Base-by-base conservation (phyloP, 371 early-diverging fungal species). In the Caulochytrium protostelioides region DNA sequence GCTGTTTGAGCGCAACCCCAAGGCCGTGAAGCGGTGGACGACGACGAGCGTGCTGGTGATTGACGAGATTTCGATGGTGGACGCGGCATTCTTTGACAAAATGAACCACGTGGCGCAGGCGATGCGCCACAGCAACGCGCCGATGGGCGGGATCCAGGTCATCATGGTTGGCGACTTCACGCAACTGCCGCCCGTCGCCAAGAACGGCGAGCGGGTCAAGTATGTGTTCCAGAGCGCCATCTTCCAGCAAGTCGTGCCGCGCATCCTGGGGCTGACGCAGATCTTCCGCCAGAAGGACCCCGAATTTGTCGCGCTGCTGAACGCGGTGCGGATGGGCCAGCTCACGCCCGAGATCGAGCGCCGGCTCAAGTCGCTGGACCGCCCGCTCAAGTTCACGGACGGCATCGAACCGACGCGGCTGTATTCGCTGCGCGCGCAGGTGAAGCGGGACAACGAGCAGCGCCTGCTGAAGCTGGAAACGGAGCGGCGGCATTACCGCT, bases 21-120 rank as follows among this genome's bases (percentile, higher is more conserved):
- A 35, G 6, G 54, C 64, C 0, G 18, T 30, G 13, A 34, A 30
- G 6, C 47, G 75, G 18, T 83, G 83, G 90, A 43, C 14, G n/a
- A 41, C 37, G 5, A 61, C 64, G 4, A 52, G 58, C n/a, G 73
- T 76, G 2, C 47, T 89, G 30, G 72, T 87, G 20, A 76, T 86
- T 42, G 91, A 87, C 47, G 87, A 87, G 54, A 76, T 90, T 9
- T 84, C 85, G 2, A 85, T 86, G 87, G 55, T 90, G 9, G 82
- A 82, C 25, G 83, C 59, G 0, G 56, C 41, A 0, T 51, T 82
- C 6, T 79, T 87, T 47, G 85, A 80, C 30, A 79, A 77, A 21
- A 47, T 90, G 2, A 81, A 86, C 32, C 25, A 45, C 8, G 57
- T 86, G 41, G 84, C 83, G 0, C 54, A 74, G 20, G 34, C 8